Conservation (phyloP, 2,329 filamentous ascomycete genomes). For the Xylaria digitata region DNA sequence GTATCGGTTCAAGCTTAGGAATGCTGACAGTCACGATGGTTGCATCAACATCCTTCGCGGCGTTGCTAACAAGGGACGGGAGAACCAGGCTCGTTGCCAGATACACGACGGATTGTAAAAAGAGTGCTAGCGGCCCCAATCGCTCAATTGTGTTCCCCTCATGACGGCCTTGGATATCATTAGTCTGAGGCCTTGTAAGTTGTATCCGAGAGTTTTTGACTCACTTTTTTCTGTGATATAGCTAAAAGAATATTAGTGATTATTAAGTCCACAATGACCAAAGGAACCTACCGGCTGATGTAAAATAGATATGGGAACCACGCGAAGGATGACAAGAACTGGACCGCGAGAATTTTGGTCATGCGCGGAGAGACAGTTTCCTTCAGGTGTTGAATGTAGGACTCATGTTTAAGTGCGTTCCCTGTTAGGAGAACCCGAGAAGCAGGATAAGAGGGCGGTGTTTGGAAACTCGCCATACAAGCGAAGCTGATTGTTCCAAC, state of each 20-base stretch:
- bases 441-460: neutral
- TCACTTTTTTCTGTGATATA: constrained; percentile 10
- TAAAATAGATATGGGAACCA: constrained; percentile 28
- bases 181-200: neutral
- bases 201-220: neutral
- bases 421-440: neutral
- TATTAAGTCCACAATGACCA: neutral
- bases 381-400: constrained; percentile 1
- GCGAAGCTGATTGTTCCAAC: constrained; percentile 8
- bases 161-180: neutral
- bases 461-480: neutral
- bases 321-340: constrained; percentile 14
- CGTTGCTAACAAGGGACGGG: constrained; percentile 1
- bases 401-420: neutral
- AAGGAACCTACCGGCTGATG: constrained; percentile 18
- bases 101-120: constrained; percentile 22
- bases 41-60: neutral
- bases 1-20: neutral
- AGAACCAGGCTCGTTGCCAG: constrained; percentile 17
- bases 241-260: neutral
- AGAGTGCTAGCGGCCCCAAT: constrained; percentile 18
- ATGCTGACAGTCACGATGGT: neutral
- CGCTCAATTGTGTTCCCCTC: neutral
- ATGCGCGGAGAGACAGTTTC: constrained; percentile 1
- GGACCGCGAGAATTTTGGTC: constrained; percentile 14